Evolutionary conservation across 2,329 filamentous ascomycete species (phyloP).

Genomic region (Monilinia vaccinii-corymbosi): DNA sequence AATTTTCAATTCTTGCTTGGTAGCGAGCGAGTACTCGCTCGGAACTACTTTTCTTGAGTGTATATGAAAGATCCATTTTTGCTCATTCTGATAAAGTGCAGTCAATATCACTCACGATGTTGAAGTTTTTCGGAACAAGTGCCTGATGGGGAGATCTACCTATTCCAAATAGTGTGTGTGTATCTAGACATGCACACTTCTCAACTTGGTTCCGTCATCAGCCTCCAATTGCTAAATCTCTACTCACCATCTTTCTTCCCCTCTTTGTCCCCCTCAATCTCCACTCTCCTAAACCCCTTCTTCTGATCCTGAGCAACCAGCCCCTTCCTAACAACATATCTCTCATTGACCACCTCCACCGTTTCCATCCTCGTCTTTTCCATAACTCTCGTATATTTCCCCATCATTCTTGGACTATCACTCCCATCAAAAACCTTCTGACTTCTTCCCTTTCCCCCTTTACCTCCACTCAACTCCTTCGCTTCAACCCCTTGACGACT

Average conservation of each 20-base stretch:
- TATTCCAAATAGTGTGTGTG: not conserved
- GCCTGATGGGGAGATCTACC: not conserved
- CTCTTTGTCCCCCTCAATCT: not conserved
- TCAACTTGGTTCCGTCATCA: no score
- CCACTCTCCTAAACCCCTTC: conserved; percentile 5
- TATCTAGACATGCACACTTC: no score
- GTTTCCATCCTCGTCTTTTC: conserved; percentile 40
- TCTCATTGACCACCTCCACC: conserved; percentile 49
- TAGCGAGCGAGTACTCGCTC: no score
- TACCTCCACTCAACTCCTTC: conserved; percentile 27
- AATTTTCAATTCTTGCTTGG: no score
- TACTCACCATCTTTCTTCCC: not conserved
- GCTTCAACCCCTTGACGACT: conserved; percentile 32
- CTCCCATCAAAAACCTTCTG: conserved; percentile 46
- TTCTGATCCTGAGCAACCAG: conserved; percentile 29
- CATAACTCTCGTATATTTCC: conserved; percentile 47
- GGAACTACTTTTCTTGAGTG: no score
- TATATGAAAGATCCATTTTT: no score
- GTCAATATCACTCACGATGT: not conserved
- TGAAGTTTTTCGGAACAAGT: not conserved
- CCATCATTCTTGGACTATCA: conserved; percentile 40
- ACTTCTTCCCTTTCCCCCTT: conserved; percentile 26
- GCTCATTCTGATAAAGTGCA: not conserved
- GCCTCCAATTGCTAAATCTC: no score
- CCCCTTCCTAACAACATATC: conserved; percentile 53